Conservation (phyloP, 2,329 filamentous ascomycete species). For the Calonectria montana region DNA sequence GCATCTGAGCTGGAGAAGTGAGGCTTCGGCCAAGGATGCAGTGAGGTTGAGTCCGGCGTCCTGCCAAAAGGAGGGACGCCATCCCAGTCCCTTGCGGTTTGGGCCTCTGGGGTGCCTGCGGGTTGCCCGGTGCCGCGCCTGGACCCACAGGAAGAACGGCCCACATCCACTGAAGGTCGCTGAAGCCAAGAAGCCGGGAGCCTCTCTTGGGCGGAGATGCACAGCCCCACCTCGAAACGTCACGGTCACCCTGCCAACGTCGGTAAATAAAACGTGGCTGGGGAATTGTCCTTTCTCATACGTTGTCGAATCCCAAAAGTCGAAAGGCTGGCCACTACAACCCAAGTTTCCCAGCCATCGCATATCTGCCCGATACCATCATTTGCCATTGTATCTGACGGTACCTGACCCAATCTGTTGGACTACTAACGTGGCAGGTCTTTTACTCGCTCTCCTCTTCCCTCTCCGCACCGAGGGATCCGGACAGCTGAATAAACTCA, state of each 20-base stretch:
- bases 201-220: neutral
- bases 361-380: slow-evolving; percentile 35
- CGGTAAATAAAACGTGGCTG: slow-evolving; percentile 43
- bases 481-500: slow-evolving; percentile 25
- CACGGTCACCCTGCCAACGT: slow-evolving; percentile 39
- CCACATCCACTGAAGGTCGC: neutral
- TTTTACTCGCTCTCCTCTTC: slow-evolving; percentile 24
- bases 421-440: slow-evolving; percentile 22
- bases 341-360: slow-evolving; percentile 40
- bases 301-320: slow-evolving; percentile 35
- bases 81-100: slow-evolving; percentile 15
- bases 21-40: slow-evolving; percentile 2
- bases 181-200: neutral
- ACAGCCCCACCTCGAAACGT: slow-evolving; percentile 33
- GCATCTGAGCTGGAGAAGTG: slow-evolving; percentile 1
- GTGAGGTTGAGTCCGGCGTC: neutral
- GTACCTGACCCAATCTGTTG: slow-evolving; percentile 6
- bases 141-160: neutral
- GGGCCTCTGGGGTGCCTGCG: slow-evolving; percentile 20
- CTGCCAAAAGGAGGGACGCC: slow-evolving; percentile 19
- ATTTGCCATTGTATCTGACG: neutral
- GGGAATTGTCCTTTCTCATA: slow-evolving; percentile 25
- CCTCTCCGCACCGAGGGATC: slow-evolving; percentile 15
- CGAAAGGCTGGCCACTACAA: slow-evolving; percentile 36
- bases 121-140: slow-evolving; percentile 36